phyloP scores from a whole-genome alignment of 169 alveolate genomes.

The Eimeria falciformis region DNA sequence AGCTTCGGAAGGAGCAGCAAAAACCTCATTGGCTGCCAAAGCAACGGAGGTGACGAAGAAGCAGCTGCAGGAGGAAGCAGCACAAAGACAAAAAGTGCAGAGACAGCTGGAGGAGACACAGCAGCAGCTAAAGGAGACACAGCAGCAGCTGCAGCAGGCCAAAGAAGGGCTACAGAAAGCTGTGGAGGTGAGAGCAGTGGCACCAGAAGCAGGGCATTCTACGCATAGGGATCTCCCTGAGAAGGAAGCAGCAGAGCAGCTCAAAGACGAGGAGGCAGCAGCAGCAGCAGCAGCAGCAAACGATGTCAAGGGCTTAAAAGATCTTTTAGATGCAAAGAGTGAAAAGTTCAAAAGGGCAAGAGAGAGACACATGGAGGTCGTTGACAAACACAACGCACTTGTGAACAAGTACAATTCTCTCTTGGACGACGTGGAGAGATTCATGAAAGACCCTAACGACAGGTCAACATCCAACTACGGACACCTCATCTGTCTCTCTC shows the following conservation, averaged over 20 bases:
- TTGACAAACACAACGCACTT: not conserved
- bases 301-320: not conserved
- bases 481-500: not conserved
- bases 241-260: not conserved
- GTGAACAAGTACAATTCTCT: slow-evolving; percentile 1
- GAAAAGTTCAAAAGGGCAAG: not conserved
- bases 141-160: slow-evolving; percentile 34
- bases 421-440: not conserved
- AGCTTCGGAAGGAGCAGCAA: not conserved
- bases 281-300: slow-evolving; percentile 15
- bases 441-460: not conserved
- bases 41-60: not conserved
- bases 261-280: not conserved
- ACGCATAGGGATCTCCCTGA: not conserved
- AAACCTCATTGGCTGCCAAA: not conserved
- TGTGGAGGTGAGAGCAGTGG: not conserved
- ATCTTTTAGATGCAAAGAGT: not conserved
- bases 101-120: not conserved
- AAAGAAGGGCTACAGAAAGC: slow-evolving; percentile 17
- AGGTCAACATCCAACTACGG: not conserved
- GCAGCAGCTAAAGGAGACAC: not conserved
- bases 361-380: slow-evolving; percentile 32
- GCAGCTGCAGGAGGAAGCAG: slow-evolving; percentile 15
- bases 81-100: not conserved
- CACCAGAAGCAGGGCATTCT: slow-evolving; percentile 2